phyloP scores from a whole-genome alignment of 352 stramenopile species.

The Phytophthora palmivora region DNA sequence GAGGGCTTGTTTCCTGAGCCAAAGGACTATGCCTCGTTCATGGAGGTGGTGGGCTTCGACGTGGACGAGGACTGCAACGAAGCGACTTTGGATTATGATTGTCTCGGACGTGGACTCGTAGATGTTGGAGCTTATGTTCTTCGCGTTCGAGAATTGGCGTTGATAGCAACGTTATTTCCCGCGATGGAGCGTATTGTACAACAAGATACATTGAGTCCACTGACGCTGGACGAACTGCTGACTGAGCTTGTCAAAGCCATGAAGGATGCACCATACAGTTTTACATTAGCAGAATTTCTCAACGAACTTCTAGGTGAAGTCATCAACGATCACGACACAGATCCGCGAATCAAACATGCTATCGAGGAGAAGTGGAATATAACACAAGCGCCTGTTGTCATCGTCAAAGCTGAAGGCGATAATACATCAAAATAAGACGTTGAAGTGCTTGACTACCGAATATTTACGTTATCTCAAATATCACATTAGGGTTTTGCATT shows the following conservation, averaged over 20 bases:
- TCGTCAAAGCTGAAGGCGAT: slow-evolving; percentile 10
- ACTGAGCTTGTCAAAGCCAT: slow-evolving; percentile 29
- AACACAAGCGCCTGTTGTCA: slow-evolving; percentile 23
- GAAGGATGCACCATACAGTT: slow-evolving; percentile 33
- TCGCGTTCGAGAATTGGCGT: slow-evolving; percentile 42
- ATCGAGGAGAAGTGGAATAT: slow-evolving; percentile 43
- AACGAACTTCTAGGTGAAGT: slow-evolving; percentile 37
- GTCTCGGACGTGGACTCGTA: slow-evolving; percentile 58
- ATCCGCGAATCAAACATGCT: slow-evolving; percentile 47
- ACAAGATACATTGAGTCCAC: slow-evolving; percentile 56
- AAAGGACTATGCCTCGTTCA: slow-evolving; percentile 54
- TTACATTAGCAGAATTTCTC: slow-evolving; percentile 44
- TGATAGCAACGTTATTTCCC: slow-evolving; percentile 54
- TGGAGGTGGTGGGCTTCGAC: slow-evolving; percentile 48
- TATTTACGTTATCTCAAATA: background rate
- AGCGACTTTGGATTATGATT: slow-evolving; percentile 60
- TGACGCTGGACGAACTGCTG: slow-evolving; percentile 52
- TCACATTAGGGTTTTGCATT: background rate
- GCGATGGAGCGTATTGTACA: slow-evolving; percentile 58
- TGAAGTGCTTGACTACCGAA: slow-evolving; percentile 12
- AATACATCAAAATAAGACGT: background rate
- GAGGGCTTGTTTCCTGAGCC: slow-evolving; percentile 60
- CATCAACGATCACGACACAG: slow-evolving; percentile 37
- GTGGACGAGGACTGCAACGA: slow-evolving; percentile 52
- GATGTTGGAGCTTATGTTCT: slow-evolving; percentile 56